Evolutionary conservation across 371 early-diverging fungal species (phyloP).

Genomic region (Circinella umbellata): DNA sequence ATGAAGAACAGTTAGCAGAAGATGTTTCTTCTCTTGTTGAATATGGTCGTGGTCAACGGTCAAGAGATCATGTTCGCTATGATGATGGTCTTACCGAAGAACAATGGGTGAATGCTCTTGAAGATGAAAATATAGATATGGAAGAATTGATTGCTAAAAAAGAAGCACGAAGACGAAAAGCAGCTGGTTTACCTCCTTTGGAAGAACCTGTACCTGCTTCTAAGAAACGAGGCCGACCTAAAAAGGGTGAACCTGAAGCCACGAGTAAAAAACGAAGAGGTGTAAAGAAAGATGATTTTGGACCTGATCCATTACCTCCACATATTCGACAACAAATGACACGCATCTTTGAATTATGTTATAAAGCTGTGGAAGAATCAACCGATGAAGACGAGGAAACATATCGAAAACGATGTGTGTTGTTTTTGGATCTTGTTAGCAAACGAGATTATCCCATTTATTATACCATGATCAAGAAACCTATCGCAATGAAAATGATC

Average conservation of each 20-base stretch:
- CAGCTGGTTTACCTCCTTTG: constrained; percentile 9
- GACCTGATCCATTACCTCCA: constrained; percentile 19
- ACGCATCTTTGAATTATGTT: constrained; percentile 52
- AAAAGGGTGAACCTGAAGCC: constrained; percentile 17
- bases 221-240: constrained; percentile 25
- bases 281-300: constrained; percentile 22
- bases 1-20: constrained; percentile 41
- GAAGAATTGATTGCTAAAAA: constrained; percentile 25
- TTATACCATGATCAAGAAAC: constrained; percentile 76
- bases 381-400: constrained; percentile 53
- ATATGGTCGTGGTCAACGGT: constrained; percentile 76
- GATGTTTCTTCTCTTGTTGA: constrained; percentile 34
- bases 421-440: constrained; percentile 75
- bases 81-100: constrained; percentile 95
- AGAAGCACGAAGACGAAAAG: constrained; percentile 20
- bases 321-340: constrained; percentile 55
- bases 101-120: constrained; percentile 77
- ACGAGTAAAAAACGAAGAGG: constrained; percentile 24
- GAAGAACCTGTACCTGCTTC: constrained; percentile 4
- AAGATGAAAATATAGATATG: constrained; percentile 28
- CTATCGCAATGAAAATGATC: constrained; percentile 74
- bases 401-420: constrained; percentile 54
- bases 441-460: constrained; percentile 79
- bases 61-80: constrained; percentile 75
- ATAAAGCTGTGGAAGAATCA: constrained; percentile 58